Percentiles rank a stretch among this genome's conserved stretches.
Conservation (phyloP, 371 early-diverging fungal species). For the Blakeslea trispora region DNA sequence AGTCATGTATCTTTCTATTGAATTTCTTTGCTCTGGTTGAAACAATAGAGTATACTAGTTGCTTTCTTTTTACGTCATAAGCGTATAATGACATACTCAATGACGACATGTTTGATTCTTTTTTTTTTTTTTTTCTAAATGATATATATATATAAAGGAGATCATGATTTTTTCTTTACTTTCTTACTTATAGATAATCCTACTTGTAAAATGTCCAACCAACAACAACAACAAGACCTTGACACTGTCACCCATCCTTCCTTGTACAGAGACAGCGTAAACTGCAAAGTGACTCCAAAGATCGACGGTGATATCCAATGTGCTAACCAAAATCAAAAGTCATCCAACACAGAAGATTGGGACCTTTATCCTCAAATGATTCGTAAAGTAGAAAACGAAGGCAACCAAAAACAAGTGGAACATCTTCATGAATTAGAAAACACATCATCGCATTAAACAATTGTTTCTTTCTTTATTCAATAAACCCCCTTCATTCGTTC, state of each 20-base stretch:
- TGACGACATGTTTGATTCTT: too few species aligned
- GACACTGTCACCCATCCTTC: constrained; percentile 26
- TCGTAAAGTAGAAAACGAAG: constrained; percentile 46
- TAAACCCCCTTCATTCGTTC: constrained; percentile 17
- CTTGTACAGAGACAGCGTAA: constrained; percentile 21
- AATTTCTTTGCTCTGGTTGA: too few species aligned
- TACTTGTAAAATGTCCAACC: constrained; percentile 8
- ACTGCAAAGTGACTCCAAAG: constrained; percentile 7
- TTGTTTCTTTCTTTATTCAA: neutral
- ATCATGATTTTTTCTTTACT: too few species aligned
- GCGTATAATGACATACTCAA: too few species aligned
- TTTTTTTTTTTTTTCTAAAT: too few species aligned
- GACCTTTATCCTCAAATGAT: constrained; percentile 45
- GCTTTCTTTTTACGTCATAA: too few species aligned
- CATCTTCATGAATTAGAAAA: neutral
- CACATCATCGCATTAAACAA: constrained; percentile 2
- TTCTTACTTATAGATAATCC: too few species aligned
- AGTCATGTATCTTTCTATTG: too few species aligned
- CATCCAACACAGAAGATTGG: constrained; percentile 25
- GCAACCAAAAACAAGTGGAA: constrained; percentile 3
- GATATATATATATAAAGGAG: too few species aligned
- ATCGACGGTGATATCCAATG: constrained; percentile 9
- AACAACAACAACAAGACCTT: constrained; percentile 2
- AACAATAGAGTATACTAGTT: too few species aligned
- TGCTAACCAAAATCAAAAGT: neutral